Evolutionary conservation across 306 rosid species (phyloP), one percentile per base, ranked within the genome.

Genomic region (Quercus cerris): DNA sequence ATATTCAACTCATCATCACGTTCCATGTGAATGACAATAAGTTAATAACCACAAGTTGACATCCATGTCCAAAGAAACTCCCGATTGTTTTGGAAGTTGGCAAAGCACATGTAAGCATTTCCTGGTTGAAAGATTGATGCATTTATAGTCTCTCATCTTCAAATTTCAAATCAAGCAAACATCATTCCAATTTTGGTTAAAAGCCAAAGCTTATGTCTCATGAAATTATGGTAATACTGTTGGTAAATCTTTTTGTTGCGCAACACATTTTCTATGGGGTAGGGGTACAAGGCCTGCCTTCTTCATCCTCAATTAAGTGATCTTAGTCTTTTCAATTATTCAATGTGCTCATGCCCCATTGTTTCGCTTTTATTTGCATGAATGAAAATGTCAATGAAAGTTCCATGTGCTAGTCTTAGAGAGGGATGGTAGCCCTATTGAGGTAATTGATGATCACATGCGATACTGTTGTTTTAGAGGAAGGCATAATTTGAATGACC

Each of bases 171-270:
- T 14, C 5, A 78, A 66, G 31, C 27, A 1, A 58, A 56, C 59
- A 44, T 20, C 52, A 22, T 70, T 44, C 72, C 30, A 75, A 15
- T 56, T 56, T 77, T 8, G 56, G 19, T 69, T 69, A 49, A 27
- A 30, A 55, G 74, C 69, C 75, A 30, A 68, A 66, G 77, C 20
- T 68, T 51, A 68, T 84, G 87, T 84, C 87, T 81, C 54, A 3
- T 66, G 38, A 83, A 69, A 51, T 74, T 35, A 49, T 81, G 78
- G 82, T 49, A 59, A 84, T 13, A 12, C 70, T 27, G 5, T 61
- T 3, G 20, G 11, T 27, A 64, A 64, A 30, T 17, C 44, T 30
- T 15, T 15, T 64, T n/a, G n/a, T 30, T 3, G 31, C 4, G 30
- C 31, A 12, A 23, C 66, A 11, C 66, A 59, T 59, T 10, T 23